Percentiles rank a stretch among this genome's conserved stretches.
Conservation (phyloP, 2,329 filamentous ascomycete species). For the Clonostachys rosea region DNA sequence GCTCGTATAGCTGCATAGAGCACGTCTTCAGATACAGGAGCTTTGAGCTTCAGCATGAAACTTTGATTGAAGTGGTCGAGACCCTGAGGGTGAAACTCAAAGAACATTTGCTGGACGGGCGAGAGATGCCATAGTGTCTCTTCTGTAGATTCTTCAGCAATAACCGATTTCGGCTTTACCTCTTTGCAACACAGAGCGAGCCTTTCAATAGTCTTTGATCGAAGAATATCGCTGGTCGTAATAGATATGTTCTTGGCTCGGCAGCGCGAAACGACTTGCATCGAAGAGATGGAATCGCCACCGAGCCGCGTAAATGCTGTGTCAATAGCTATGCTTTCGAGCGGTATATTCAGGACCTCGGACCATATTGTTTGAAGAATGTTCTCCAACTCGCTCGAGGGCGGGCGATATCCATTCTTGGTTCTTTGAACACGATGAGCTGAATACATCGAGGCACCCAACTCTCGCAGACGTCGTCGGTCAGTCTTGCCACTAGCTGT, state of each 20-base stretch:
- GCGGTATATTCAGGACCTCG: slow-evolving; percentile 2
- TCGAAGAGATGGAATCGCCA: slow-evolving; percentile 38
- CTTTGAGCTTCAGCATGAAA: slow-evolving; percentile 25
- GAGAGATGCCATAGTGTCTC: slow-evolving; percentile 27
- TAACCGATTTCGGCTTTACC: background rate
- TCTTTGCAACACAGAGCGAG: slow-evolving; percentile 7
- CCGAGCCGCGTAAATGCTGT: slow-evolving; percentile 31
- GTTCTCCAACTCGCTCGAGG: slow-evolving; percentile 1
- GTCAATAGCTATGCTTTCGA: slow-evolving; percentile 8
- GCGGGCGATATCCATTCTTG: too few species aligned
- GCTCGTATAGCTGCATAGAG: slow-evolving; percentile 13
- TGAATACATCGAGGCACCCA: slow-evolving; percentile 24
- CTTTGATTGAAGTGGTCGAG: slow-evolving; percentile 39
- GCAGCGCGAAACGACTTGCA: slow-evolving; percentile 32
- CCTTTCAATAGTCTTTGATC: slow-evolving; percentile 17
- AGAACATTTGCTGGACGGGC: slow-evolving; percentile 38
- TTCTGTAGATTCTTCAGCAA: slow-evolving; percentile 9
- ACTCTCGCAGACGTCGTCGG: slow-evolving; percentile 40
- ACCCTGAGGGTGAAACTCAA: slow-evolving; percentile 14
- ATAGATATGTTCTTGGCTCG: slow-evolving; percentile 16
- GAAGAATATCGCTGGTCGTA: slow-evolving; percentile 12
- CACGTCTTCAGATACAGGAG: slow-evolving; percentile 1
- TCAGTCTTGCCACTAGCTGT: slow-evolving; percentile 75
- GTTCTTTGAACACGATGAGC: too few species aligned
- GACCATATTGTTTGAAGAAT: slow-evolving; percentile 14